A percentile compares a stretch with the other conserved stretches of the same genome.
Conservation (phyloP, 2,329 filamentous ascomycete species). For the Fusarium compactum region DNA sequence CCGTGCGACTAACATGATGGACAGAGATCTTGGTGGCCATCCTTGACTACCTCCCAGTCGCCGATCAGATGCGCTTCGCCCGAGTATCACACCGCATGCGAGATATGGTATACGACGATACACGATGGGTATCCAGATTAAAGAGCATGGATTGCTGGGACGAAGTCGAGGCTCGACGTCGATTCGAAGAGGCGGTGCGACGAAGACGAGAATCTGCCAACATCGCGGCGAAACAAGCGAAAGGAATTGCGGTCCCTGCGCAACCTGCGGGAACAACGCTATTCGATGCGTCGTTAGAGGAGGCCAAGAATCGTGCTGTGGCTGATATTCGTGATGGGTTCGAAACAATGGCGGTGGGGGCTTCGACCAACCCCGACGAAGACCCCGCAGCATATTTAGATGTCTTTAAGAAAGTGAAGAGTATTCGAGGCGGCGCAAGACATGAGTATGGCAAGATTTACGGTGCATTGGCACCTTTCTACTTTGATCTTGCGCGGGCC, state of each 20-base stretch:
- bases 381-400: constrained; percentile 75
- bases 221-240: constrained; percentile 35
- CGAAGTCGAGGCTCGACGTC: constrained; percentile 83
- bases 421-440: constrained; percentile 84
- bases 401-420: constrained; percentile 77
- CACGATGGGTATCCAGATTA: constrained; percentile 89
- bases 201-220: constrained; percentile 68
- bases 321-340: constrained; percentile 74
- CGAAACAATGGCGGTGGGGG: constrained; percentile 75
- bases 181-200: constrained; percentile 79
- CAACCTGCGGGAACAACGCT: constrained; percentile 63
- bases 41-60: constrained; percentile 87
- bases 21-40: constrained; percentile 88
- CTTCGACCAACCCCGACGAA: constrained; percentile 60
- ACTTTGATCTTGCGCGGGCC: constrained; percentile 81
- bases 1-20: constrained; percentile 16
- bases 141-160: constrained; percentile 93
- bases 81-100: constrained; percentile 86
- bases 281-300: constrained; percentile 79
- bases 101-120: constrained; percentile 99
- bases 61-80: constrained; percentile 88
- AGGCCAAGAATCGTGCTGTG: constrained; percentile 62
- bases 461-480: constrained; percentile 88
- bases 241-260: constrained; percentile 22
- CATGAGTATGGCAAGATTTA: constrained; percentile 94